Evolutionary conservation across 768 basidiomycete species (phyloP).

Genomic region (Rubroboletus satanas): DNA sequence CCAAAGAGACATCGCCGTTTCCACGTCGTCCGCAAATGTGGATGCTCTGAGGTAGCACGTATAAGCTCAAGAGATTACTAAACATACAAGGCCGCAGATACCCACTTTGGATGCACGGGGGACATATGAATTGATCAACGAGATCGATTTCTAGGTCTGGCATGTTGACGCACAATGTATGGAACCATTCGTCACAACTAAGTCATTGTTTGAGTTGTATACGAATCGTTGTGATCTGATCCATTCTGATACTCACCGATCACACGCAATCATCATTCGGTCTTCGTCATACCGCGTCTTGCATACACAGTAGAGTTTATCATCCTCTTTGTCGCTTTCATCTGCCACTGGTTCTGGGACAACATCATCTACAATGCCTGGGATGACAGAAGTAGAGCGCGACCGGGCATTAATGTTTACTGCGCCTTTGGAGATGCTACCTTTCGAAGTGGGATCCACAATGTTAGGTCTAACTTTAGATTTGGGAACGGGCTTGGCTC

Average conservation of each 20-base stretch:
- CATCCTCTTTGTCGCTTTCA: slow-evolving; percentile 37
- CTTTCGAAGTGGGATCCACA: slow-evolving; percentile 16
- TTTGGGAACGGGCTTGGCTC: slow-evolving; percentile 31
- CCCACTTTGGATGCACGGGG: slow-evolving; percentile 72
- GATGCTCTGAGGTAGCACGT: slow-evolving; percentile 44
- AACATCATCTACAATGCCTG: slow-evolving; percentile 39
- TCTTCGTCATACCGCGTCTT: slow-evolving; percentile 85
- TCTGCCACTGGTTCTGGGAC: slow-evolving; percentile 52
- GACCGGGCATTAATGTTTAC: slow-evolving; percentile 46
- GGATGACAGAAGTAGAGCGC: slow-evolving; percentile 68
- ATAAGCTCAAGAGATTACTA: neutral
- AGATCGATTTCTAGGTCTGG: slow-evolving; percentile 79
- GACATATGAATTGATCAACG: slow-evolving; percentile 91
- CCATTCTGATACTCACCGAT: slow-evolving; percentile 52
- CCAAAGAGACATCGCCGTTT: slow-evolving; percentile 76
- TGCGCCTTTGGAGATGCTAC: slow-evolving; percentile 13
- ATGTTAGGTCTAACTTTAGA: slow-evolving; percentile 20
- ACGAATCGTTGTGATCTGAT: neutral
- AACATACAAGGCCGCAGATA: slow-evolving; percentile 12
- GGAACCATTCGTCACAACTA: slow-evolving; percentile 95
- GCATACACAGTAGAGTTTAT: slow-evolving; percentile 86
- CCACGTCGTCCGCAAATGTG: slow-evolving; percentile 68
- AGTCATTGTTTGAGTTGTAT: neutral
- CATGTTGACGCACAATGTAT: slow-evolving; percentile 80
- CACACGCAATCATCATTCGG: slow-evolving; percentile 89